Evolutionary conservation across 2,329 filamentous ascomycete species (phyloP), one percentile per base, ranked within the genome.

Genomic region (Botrytis aclada): DNA sequence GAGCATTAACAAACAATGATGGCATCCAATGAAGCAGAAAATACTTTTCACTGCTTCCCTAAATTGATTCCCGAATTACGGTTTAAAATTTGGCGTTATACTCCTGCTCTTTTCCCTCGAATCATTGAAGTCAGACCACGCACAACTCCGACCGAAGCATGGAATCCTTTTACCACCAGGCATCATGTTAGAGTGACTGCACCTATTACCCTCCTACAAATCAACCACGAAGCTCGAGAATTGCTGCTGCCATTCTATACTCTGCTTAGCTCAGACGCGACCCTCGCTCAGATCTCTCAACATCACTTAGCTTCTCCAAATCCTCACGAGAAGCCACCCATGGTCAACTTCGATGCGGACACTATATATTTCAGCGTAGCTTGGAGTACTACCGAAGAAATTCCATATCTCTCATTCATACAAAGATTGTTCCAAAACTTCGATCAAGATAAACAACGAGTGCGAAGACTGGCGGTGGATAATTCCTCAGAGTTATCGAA

Each of bases 91-190:
- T 67, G 64, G 64, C 34, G 6, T 56, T 10, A 18, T 51, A 56
- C 47, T 32, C 64, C n/a, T 22, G 16, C 4, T 32, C 64, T 67
- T 8, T 67, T 67, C n/a, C 64, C 64, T 14, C 64, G 64, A 67
- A 67, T 67, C 34, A 67, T 67, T n/a, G 47, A 67, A 67, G 45
- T 67, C 45, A 67, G 64, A 56, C 47, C 64, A 41, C 16, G 34
- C 47, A 39, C n/a, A 29, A 67, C 34, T 34, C 62, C 62, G 34
- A 54, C 45, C 20, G 25, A 39, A 67, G 45, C 64, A 22, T 67
- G 64, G 64, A 8, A 67, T 67, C 47, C 64, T n/a, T 34, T 67
- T 4, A 67, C 64, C 34, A 67, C 64, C 64, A 67, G 56, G 20
- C 47, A 67, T 56, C 34, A 56, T 41, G 47, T 67, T 29, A 37